Evolutionary conservation across 1,284 basidiomycete genomes (phyloP), one percentile per base, ranked within the genome.

Genomic region (Ustilago trichophora): DNA sequence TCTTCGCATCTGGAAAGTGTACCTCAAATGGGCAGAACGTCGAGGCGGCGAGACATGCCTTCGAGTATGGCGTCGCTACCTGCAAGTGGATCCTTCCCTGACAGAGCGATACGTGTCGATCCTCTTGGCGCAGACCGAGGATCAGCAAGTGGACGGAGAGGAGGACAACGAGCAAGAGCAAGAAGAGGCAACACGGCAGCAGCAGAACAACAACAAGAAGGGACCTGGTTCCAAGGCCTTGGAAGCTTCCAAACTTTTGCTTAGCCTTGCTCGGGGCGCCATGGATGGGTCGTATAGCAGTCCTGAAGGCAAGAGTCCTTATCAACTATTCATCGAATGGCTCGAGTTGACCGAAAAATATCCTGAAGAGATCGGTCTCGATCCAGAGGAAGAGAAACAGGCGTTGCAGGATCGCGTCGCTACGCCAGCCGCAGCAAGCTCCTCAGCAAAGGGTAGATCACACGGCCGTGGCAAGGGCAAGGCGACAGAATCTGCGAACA

Each of bases 291-390:
- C 89, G 49, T 98, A 96, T 80, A 85, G 85, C 11, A 92, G 92
- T 56, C 89, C 92, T 0, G 93, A 98, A 76, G 92, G 90, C 42
- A 98, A 98, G 84, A 95, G 93, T 67, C 90, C 95, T 0, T 97
- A 96, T 76, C 93, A 98, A 77, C 85, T 98, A 3, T 87, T 98
- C 21, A 88, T 89, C 57, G 92, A 97, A 70, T 98, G 91, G 87
- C 86, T 98, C 31, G 92, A 96, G 35, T 88, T 98, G 4, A 90
- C 92, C 27, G 94, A 98, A 80, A 87, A 89, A 68, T 91, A 90
- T 77, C 88, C 94, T 0, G 95, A 98, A 42, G 91, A 95, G 45
- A 90, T 98, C 58, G 96, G 96, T 1, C 83, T 98, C 77, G 89
- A 90, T 65, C 87, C 90, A n/a, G 88, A 92, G 15, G 90, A 81